Evolutionary conservation across 192 early-diverging fungal genomes (phyloP).

Genomic region (Coemansia erecta): DNA sequence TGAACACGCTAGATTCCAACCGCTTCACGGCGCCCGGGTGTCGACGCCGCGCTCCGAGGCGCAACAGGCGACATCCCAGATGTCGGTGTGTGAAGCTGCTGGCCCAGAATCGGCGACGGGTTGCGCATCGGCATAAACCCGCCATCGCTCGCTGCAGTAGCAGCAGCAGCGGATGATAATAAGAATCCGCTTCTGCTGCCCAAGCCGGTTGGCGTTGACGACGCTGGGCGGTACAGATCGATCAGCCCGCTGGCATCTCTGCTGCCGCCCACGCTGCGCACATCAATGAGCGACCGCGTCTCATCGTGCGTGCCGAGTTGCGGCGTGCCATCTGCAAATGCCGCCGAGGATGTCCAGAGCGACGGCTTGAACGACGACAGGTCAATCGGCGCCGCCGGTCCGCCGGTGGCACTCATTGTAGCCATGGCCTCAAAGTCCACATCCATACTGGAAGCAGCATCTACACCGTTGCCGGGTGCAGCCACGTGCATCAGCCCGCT

Average conservation of each 20-base stretch:
- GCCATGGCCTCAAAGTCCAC: slow-evolving; percentile 40
- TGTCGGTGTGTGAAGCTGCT: slow-evolving; percentile 6
- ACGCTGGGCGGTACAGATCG: slow-evolving; percentile 42
- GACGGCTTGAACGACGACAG: slow-evolving; percentile 37
- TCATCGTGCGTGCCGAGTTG: slow-evolving; percentile 21
- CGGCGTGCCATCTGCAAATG: slow-evolving; percentile 14
- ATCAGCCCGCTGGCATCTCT: slow-evolving; percentile 2
- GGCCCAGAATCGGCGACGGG: slow-evolving; percentile 18
- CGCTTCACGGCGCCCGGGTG: slow-evolving; percentile 39
- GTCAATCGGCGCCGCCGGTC: slow-evolving; percentile 14
- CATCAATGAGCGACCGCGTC: slow-evolving; percentile 37
- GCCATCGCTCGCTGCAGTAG: background rate
- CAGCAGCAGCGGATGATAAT: background rate
- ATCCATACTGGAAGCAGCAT: slow-evolving; percentile 13
- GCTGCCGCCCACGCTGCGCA: slow-evolving; percentile 16
- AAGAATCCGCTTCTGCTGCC: slow-evolving; percentile 13
- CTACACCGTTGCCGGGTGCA: background rate
- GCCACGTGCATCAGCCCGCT: slow-evolving; percentile 7
- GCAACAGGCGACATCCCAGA: slow-evolving; percentile 31
- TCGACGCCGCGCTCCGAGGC: slow-evolving; percentile 49
- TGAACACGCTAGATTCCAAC: slow-evolving; percentile 20
- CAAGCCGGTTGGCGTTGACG: slow-evolving; percentile 33
- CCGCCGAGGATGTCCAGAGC: slow-evolving; percentile 23
- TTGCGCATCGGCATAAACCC: slow-evolving; percentile 10
- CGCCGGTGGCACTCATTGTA: slow-evolving; percentile 23